Conservation (phyloP, 1,139 yeast species). For the Geotrichum siamense region DNA sequence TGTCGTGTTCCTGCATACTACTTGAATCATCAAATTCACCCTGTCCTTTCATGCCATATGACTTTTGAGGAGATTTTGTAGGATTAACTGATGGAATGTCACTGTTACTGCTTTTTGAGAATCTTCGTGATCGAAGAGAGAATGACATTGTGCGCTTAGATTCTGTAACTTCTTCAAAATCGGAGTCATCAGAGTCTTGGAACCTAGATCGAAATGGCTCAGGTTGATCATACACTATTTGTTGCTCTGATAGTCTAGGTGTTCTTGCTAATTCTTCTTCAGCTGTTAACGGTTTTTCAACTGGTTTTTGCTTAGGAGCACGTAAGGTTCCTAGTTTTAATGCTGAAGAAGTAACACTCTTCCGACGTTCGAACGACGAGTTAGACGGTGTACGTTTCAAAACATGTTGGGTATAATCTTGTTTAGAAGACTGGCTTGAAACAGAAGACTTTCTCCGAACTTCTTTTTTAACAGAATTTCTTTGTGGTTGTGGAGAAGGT, state of each 20-base stretch:
- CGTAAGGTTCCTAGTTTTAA: conserved; percentile 25
- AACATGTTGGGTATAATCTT: conserved; percentile 7
- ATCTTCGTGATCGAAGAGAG: neutral
- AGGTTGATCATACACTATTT: neutral
- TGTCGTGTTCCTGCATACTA: neutral
- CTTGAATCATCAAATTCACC: neutral
- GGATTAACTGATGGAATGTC: neutral
- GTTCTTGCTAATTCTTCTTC: conserved; percentile 8
- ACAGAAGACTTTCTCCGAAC: neutral
- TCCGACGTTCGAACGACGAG: conserved; percentile 20
- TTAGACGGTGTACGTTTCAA: conserved; percentile 20
- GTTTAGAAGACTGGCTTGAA: neutral
- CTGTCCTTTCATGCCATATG: neutral
- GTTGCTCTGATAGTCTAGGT: neutral
- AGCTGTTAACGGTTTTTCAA: conserved; percentile 4
- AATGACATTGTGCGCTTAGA: conserved; percentile 5
- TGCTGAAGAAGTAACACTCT: conserved; percentile 7
- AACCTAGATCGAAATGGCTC: conserved; percentile 30
- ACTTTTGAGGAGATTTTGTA: neutral
- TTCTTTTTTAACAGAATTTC: neutral
- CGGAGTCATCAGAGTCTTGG: conserved; percentile 33
- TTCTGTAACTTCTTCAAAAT: neutral
- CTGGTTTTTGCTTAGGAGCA: conserved; percentile 4
- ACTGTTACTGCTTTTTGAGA: neutral
- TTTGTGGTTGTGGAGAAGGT: neutral